Base-by-base conservation (phyloP, 2,329 filamentous ascomycete species). In the Penicillium concentricum region DNA sequence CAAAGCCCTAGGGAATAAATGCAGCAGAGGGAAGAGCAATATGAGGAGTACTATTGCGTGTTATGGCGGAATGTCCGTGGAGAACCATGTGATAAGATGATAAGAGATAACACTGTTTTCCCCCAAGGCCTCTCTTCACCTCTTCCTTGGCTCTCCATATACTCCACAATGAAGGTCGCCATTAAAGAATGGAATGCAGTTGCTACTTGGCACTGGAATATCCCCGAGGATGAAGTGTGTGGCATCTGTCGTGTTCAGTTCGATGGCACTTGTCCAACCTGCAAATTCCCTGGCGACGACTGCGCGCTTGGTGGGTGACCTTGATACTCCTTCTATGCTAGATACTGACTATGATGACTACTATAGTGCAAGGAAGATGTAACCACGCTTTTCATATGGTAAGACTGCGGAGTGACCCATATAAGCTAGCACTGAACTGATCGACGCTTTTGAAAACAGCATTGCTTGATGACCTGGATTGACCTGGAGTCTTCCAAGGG, bases 361-460 rank as follows among this genome's bases (percentile, higher is more conserved):
- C 28, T 39, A 4, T 34, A 97, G 93, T 97, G 64, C 92, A 94
- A 59, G 94, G 94, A 42, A 95, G 93, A 80, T 99, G 94, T 77
- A 93, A 92, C 5, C 94, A 99, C 75, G 96, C 91, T 61, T 99
- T 99, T 72, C 94, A 99, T 76, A 95, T 96, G 90, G 92, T 95
- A 75, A 37, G 72, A 61, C 20, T 65, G 53, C 28, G 60, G 41
- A 54, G 15, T 28, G 10, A 50, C 24, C 24, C 20, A 51, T 65
- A 32, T 50, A 28, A 35, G 26, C 42, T 43, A 57, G 43, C 38
- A 45, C 35, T 37, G 26, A 12, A 45, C 49, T 59, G 24, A 62
- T 52, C 26, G 39, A 53, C 44, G 20, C 5, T 30, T 34, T 30
- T 15, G 16, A 7, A 7, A 32, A 61, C 59, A 96, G 92, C 94